Evolutionary conservation across 140 eudicot genomes (phyloP).

Genomic region (Cichorium intybus): DNA sequence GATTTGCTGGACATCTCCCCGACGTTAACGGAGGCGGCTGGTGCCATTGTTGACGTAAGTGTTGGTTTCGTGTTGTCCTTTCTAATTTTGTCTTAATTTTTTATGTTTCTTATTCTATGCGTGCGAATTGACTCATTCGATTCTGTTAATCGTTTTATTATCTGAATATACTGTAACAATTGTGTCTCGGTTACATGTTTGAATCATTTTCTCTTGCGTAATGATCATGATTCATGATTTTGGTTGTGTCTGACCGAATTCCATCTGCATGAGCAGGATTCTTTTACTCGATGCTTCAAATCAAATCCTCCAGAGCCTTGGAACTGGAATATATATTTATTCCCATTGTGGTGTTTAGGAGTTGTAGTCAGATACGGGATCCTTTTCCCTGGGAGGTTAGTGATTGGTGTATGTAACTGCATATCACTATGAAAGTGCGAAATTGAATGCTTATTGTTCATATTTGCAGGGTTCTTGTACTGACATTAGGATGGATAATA

Average conservation of each 20-base stretch:
- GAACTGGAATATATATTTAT: conserved; percentile 94
- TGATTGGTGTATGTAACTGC: background rate
- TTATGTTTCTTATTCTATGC: background rate
- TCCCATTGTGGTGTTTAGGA: conserved; percentile 98
- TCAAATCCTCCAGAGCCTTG: conserved; percentile 98
- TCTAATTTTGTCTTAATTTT: background rate
- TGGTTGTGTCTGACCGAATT: background rate
- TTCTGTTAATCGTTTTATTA: background rate
- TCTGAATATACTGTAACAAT: background rate
- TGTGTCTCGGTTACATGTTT: background rate
- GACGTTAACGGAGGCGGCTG: conserved; percentile 76
- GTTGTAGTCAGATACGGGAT: conserved; percentile 82
- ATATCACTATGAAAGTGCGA: background rate
- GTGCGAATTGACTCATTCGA: background rate
- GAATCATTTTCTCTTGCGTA: background rate
- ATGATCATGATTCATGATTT: background rate
- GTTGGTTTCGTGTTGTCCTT: background rate
- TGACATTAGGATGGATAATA: conserved; percentile 92
- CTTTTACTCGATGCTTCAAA: conserved; percentile 97
- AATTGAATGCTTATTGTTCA: background rate
- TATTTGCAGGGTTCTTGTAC: conserved; percentile 69
- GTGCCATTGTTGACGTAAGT: conserved; percentile 82
- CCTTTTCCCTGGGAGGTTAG: conserved; percentile 84
- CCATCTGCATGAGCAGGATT: conserved; percentile 63
- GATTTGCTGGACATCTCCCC: conserved; percentile 71